A percentile compares a stretch with the other conserved stretches of the same genome.
These are phyloP conservation scores for Paramarasmius palmivorus DNA, from an alignment of 1,284 basidiomycete genomes.

Conservation along the genomic window DNA sequence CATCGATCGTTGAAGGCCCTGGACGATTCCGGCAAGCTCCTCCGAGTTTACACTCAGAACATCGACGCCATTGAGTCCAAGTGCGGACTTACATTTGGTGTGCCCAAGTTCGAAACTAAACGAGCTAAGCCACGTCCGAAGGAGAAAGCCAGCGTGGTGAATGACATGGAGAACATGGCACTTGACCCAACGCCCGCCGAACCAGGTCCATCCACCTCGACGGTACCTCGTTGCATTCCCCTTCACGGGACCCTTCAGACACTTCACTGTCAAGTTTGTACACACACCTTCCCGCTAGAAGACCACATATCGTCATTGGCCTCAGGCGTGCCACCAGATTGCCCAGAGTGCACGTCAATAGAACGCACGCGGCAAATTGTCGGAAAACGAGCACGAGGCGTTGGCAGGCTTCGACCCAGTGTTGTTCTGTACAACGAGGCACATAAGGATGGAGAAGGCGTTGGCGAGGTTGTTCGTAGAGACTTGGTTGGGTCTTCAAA, in stretches of 20 bases:
- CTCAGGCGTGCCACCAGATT: slow-evolving; percentile 69
- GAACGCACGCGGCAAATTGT: slow-evolving; percentile 72
- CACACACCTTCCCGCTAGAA: slow-evolving; percentile 65
- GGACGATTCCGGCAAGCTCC: slow-evolving; percentile 75
- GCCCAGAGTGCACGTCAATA: slow-evolving; percentile 75
- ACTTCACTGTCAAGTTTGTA: slow-evolving; percentile 84
- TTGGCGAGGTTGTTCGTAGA: slow-evolving; percentile 76
- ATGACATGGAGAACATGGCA: slow-evolving; percentile 10
- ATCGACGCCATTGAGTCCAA: slow-evolving; percentile 90
- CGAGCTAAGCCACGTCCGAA: slow-evolving; percentile 50
- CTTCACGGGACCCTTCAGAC: slow-evolving; percentile 85
- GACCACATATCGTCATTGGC: slow-evolving; percentile 57
- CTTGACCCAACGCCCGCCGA: slow-evolving; percentile 20
- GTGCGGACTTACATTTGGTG: slow-evolving; percentile 78
- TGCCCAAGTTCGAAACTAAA: slow-evolving; percentile 62
- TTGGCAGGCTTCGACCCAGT: slow-evolving; percentile 82
- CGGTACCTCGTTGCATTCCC: slow-evolving; percentile 81
- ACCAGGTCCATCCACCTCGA: slow-evolving; percentile 36
- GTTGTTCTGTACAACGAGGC: slow-evolving; percentile 92
- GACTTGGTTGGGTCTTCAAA: slow-evolving; percentile 73
- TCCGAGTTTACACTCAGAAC: slow-evolving; percentile 94
- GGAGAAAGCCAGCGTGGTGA: slow-evolving; percentile 27
- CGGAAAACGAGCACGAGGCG: slow-evolving; percentile 80
- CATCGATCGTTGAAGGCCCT: slow-evolving; percentile 77
- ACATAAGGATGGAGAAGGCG: slow-evolving; percentile 86